Percentiles rank a stretch among this genome's conserved stretches.
Evolutionary conservation across 306 rosid genomes (phyloP).

Genomic region (Castanospermum australe): DNA sequence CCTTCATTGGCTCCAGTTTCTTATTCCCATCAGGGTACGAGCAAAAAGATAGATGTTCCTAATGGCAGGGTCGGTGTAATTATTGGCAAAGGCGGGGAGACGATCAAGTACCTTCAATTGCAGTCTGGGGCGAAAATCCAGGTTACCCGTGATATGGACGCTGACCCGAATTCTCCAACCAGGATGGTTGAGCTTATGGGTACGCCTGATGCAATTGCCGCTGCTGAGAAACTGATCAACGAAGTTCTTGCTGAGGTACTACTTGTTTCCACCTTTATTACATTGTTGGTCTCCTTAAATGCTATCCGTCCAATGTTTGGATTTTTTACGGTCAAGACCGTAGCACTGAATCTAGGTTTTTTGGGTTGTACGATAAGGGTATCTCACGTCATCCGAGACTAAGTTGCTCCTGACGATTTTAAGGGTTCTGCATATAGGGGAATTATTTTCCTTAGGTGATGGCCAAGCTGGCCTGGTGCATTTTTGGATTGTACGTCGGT

Average conservation of each 20-base stretch:
- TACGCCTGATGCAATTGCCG: conserved; percentile 72
- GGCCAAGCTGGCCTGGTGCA: too few relatives aligned
- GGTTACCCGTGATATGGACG: conserved; percentile 90
- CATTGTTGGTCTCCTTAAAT: background rate
- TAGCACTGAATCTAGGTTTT: background rate
- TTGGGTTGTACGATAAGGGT: too few relatives aligned
- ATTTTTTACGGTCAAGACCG: too few relatives aligned
- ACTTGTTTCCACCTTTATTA: background rate
- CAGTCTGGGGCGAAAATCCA: conserved; percentile 98
- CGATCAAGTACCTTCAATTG: conserved; percentile 89
- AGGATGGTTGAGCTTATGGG: conserved; percentile 91
- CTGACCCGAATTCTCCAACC: conserved; percentile 61
- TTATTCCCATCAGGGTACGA: conserved; percentile 65
- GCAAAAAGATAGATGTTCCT: conserved; percentile 84
- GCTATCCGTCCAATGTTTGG: background rate
- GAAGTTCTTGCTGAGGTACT: conserved; percentile 92
- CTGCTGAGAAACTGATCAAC: conserved; percentile 82
- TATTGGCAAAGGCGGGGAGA: conserved; percentile 95
- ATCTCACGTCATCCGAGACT: too few relatives aligned
- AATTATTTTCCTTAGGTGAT: too few relatives aligned
- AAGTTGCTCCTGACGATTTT: too few relatives aligned
- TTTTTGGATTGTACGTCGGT: too few relatives aligned
- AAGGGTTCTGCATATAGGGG: too few relatives aligned
- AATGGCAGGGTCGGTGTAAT: conserved; percentile 97
- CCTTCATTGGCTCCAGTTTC: conserved; percentile 57